Percentiles rank a stretch among this genome's conserved stretches.
phyloP scores from a whole-genome alignment of 1,284 basidiomycete genomes.

The Ustilago trichophora region DNA sequence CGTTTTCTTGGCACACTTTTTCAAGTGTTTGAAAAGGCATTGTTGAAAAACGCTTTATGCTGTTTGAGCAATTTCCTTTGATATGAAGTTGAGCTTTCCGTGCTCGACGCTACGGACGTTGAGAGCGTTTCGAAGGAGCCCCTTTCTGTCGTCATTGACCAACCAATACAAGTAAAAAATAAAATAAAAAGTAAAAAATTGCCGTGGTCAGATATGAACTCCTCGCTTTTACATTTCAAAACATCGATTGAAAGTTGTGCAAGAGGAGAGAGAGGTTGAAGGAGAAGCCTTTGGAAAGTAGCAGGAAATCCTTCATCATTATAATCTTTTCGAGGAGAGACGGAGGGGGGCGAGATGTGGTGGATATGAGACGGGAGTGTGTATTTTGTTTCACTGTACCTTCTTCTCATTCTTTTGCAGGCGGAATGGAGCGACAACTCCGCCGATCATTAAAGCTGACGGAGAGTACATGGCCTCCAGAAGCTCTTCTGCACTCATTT shows the following conservation, averaged over 20 bases:
- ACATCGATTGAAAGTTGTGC: too few relatives aligned
- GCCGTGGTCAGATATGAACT: too few relatives aligned
- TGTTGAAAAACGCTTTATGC: slow-evolving; percentile 41
- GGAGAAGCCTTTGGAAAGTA: too few relatives aligned
- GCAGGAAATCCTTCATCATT: too few relatives aligned
- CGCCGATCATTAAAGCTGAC: not conserved
- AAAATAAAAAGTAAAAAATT: not conserved
- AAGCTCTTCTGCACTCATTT: slow-evolving; percentile 1
- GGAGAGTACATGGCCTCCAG: not conserved
- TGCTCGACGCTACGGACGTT: slow-evolving; percentile 1
- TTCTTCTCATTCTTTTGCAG: not conserved
- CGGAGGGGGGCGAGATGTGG: too few relatives aligned
- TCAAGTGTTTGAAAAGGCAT: slow-evolving; percentile 26
- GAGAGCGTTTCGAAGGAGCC: slow-evolving; percentile 21
- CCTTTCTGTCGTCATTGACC: not conserved
- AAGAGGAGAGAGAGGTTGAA: too few relatives aligned
- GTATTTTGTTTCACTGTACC: not conserved
- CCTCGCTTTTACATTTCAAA: too few relatives aligned
- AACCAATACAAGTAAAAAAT: not conserved
- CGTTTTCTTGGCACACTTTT: not conserved
- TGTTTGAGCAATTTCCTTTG: slow-evolving; percentile 16
- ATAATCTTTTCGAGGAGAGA: too few relatives aligned
- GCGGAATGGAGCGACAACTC: too few relatives aligned
- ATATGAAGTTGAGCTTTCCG: not conserved
- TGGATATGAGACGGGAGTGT: too few relatives aligned